Percentiles rank a stretch among this genome's conserved stretches.
Evolutionary conservation across 2,329 filamentous ascomycete species (phyloP).

Genomic region (Hansfordia pulvinata): DNA sequence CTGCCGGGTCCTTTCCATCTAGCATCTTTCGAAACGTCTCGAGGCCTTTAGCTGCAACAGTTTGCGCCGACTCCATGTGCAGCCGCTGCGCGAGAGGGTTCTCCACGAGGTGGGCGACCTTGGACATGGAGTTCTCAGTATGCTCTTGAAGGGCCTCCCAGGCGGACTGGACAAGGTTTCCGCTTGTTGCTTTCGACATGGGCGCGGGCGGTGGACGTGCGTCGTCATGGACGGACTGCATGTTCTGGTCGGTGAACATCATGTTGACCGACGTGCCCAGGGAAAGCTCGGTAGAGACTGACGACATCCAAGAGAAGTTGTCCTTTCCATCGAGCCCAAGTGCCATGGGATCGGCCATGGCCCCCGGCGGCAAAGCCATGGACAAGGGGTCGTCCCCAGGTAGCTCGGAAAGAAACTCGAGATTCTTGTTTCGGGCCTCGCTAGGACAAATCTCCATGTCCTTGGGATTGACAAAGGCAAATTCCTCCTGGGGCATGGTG

Average conservation of each 20-base stretch:
- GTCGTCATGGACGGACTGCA: not conserved
- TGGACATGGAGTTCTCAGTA: conserved; percentile 27
- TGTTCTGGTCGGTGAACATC: conserved; percentile 17
- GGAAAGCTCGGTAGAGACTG: conserved; percentile 18
- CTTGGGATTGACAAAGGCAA: conserved; percentile 11
- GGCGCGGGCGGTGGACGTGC: conserved; percentile 7
- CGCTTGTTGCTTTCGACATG: conserved; percentile 14
- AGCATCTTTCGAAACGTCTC: conserved; percentile 24
- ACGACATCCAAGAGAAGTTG: conserved; percentile 17
- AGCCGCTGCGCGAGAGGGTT: conserved; percentile 29
- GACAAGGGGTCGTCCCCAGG: conserved; percentile 25
- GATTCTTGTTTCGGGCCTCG: conserved; percentile 12
- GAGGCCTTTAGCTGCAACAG: conserved; percentile 27
- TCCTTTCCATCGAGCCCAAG: conserved; percentile 21
- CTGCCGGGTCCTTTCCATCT: conserved; percentile 19
- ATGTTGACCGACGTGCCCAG: conserved; percentile 22
- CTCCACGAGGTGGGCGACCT: conserved; percentile 22
- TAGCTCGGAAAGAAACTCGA: conserved; percentile 24
- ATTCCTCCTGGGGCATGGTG: conserved; percentile 16
- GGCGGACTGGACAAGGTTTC: conserved; percentile 25
- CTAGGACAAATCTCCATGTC: conserved; percentile 11
- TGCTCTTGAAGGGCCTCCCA: conserved; percentile 33
- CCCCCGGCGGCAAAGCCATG: conserved; percentile 15
- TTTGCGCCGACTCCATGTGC: conserved; percentile 20
- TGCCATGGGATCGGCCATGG: conserved; percentile 20